Conservation (phyloP, 148 eudicot genomes). For the Chenopodium berlandieri region DNA sequence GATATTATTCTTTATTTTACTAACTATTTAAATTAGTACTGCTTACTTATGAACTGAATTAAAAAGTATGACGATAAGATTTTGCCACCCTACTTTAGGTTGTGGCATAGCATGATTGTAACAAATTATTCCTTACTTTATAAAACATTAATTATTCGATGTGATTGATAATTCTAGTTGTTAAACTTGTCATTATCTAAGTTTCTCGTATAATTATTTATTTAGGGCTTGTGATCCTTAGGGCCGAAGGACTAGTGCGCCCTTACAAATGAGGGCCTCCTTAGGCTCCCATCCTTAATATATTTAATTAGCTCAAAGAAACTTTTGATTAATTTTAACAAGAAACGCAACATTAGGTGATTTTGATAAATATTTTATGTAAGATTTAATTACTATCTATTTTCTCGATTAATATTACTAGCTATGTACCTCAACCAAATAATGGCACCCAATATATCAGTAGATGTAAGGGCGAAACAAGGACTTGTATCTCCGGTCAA, state of each 20-base stretch:
- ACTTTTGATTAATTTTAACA: too few species aligned
- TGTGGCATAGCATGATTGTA: constrained; percentile 6
- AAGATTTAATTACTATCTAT: background rate
- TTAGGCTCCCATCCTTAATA: background rate
- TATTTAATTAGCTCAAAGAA: background rate
- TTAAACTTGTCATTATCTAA: constrained; percentile 13
- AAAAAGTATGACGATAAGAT: constrained; percentile 2
- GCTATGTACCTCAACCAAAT: too few species aligned
- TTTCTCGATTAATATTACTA: background rate
- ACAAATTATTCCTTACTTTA: constrained; percentile 18
- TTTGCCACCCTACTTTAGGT: constrained; percentile 19
- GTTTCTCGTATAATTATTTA: background rate
- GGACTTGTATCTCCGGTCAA: too few species aligned
- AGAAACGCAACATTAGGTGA: background rate
- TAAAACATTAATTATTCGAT: background rate
- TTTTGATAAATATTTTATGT: background rate
- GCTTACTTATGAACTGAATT: background rate
- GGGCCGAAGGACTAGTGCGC: too few species aligned
- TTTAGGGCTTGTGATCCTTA: background rate
- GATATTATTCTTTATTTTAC: background rate
- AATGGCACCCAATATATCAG: too few species aligned
- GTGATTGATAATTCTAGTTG: background rate
- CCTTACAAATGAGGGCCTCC: background rate
- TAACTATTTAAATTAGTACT: background rate
- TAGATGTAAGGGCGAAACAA: too few species aligned